Evolutionary conservation across 176 grass and related monocot genomes (phyloP).

Genomic region (Triticum timopheevii): DNA sequence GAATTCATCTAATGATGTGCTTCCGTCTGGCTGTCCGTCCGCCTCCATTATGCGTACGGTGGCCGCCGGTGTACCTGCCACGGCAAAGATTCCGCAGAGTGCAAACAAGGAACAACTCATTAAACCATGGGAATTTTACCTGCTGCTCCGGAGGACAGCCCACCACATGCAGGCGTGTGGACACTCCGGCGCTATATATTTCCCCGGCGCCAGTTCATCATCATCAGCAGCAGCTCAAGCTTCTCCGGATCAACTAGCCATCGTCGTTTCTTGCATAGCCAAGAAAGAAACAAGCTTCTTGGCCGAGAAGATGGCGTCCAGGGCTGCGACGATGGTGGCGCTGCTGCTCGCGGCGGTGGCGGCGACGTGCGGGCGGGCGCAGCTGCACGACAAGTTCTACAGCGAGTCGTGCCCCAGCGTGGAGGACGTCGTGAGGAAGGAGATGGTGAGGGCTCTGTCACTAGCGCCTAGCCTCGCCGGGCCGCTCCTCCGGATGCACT

Average conservation of each 20-base stretch:
- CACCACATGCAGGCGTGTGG: too few species aligned
- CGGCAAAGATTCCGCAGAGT: slow-evolving; percentile 30
- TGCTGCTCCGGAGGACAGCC: neutral
- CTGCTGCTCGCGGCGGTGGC: slow-evolving; percentile 24
- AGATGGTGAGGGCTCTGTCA: slow-evolving; percentile 49
- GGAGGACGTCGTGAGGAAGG: slow-evolving; percentile 46
- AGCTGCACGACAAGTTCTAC: slow-evolving; percentile 56
- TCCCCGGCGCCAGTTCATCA: slow-evolving; percentile 18
- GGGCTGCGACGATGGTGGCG: neutral
- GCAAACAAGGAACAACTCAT: slow-evolving; percentile 20
- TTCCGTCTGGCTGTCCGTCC: neutral
- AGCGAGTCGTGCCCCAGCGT: slow-evolving; percentile 53
- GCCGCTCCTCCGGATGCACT: slow-evolving; percentile 74
- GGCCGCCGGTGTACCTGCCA: slow-evolving; percentile 25
- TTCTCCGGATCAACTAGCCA: neutral
- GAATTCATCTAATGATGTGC: too few species aligned
- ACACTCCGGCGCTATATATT: too few species aligned
- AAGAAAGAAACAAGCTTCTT: neutral
- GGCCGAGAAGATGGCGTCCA: slow-evolving; percentile 18
- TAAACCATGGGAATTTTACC: neutral
- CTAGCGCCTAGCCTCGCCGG: slow-evolving; percentile 71
- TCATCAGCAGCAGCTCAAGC: slow-evolving; percentile 31
- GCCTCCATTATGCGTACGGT: neutral
- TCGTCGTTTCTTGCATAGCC: neutral
- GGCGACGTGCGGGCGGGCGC: slow-evolving; percentile 20